Base-by-base conservation (phyloP, 2,329 filamentous ascomycete species). In the Trichoderma harzianum region DNA sequence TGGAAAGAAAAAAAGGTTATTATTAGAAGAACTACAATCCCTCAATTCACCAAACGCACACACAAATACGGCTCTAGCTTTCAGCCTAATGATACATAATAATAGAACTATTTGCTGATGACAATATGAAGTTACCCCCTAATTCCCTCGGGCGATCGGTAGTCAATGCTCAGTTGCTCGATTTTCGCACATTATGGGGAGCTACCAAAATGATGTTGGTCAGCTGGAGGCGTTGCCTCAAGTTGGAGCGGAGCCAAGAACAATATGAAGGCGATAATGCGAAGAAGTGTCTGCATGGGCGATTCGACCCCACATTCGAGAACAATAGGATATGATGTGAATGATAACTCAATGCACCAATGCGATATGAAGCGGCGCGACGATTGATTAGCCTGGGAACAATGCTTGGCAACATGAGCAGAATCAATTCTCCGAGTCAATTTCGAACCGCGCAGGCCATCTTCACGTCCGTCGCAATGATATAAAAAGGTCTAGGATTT, bases 201-300 rank as follows among this genome's bases (percentile, higher is more conserved):
- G 47, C 21, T 5, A 1, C 7, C 26, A 39, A 18, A 28, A 21
- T 34, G 8, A 11, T 28, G 32, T 66, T 57, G 16, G 63, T 39
- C 51, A 14, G 24, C 39, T 7, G 32, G 26, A 4, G 51, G 53
- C 26, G 34, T 43, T 68, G 34, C 24, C 53, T 34, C 43, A 36
- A 66, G 28, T 7, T 18, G 43, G 51, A 53, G 30, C 63, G 30
- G 63, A 43, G 24, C 24, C 65, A 21, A 58, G 65, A 58, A 68
- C 65, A 68, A 68, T 68, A 68, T 58, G 53, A 68, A 68, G 16
- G 24, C 10, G 34, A 68, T 21, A 43, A 14, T 28, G 57, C 36
- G 7, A 21, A 18, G 34, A 66, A 21, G 32, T 28, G 57, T 7
- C 57, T 6, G 30, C 18, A 11, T 51, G 30, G 51, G 26, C 32